phyloP scores from a whole-genome alignment of 2,329 filamentous ascomycete genomes.

The Thermomyces lanuginosus region DNA sequence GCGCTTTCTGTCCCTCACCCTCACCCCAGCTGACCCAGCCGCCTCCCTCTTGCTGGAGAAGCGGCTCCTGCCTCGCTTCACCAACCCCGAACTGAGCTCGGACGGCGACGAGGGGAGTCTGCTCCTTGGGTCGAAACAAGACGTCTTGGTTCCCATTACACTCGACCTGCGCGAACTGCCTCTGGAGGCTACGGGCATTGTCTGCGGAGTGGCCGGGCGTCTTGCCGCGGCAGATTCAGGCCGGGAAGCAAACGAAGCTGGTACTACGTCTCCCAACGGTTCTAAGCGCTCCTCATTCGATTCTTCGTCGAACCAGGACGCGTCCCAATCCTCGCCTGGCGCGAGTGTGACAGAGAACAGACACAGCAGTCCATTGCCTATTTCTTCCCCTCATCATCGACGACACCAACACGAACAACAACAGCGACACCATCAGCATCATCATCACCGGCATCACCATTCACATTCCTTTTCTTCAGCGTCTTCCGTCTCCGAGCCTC shows the following conservation, averaged over 20 bases:
- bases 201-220: conserved; percentile 78
- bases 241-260: conserved; percentile 16
- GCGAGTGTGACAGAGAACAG: too few relatives aligned
- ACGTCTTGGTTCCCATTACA: conserved; percentile 67
- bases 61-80: conserved; percentile 45
- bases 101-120: conserved; percentile 40
- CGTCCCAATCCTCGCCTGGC: conserved; percentile 7
- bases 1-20: conserved; percentile 33
- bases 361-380: conserved; percentile 6
- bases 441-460: too few relatives aligned
- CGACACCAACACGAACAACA: conserved; percentile 3
- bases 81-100: conserved; percentile 30
- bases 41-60: conserved; percentile 32
- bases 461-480: too few relatives aligned
- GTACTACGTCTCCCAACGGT: conserved; percentile 6
- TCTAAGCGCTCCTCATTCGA: conserved; percentile 7
- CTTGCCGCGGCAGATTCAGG: conserved; percentile 50
- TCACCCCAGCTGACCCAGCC: conserved; percentile 29
- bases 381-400: conserved; percentile 4
- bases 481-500: conserved; percentile 1
- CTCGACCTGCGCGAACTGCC: conserved; percentile 68
- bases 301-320: conserved; percentile 8
- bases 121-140: conserved; percentile 54
- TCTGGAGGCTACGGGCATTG: conserved; percentile 80
- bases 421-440: not conserved